Base-by-base conservation (phyloP, 1,284 basidiomycete genomes). In the Naganishia albida region DNA sequence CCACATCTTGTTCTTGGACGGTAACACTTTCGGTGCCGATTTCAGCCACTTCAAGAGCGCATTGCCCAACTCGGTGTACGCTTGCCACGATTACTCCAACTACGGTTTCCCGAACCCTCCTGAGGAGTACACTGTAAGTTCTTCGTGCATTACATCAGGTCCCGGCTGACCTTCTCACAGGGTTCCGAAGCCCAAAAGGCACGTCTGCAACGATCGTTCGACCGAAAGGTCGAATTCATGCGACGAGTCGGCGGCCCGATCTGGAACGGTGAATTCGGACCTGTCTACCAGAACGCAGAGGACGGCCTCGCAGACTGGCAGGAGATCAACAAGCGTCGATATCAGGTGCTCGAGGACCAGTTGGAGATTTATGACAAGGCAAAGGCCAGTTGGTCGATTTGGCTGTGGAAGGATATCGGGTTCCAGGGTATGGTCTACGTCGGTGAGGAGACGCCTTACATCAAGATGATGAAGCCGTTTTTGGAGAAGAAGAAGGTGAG, bases 1-100 rank as follows among this genome's bases (percentile, higher is more conserved):
- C 48, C 88, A 90, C 74, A 83, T 85, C 67, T 67, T 79, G 18
- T 79, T 77, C 70, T 67, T 77, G 18, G 75, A 76, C 70, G 71
- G 67, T 30, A 90, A 88, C 78, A 89, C 87, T 4, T 89, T 86
- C 72, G 87, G 87, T 3, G 85, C 86, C 1, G 89, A 90, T 74
- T 89, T 90, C 71, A 84, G 84, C 18, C 81, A 82, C 69, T 91
- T 90, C 73, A 83, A 82, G n/a, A 83, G 87, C 83, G 72, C 71
- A 6, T 65, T 70, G 56, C 76, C 79, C 23, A 90, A 90, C 71
- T 83, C 83, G 6, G 87, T 87, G 8, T 90, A 88, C 74, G 82
- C 88, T 16, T 88, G 90, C 68, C 89, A 91, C 72, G 89, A 90
- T 76, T 89, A 89, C 73, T 82, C 82, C 16, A 67, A 57, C 3